Evolutionary conservation across 2,329 filamentous ascomycete species (phyloP), one percentile per base, ranked within the genome.

Genomic region (Arthrobotrys conoides): DNA sequence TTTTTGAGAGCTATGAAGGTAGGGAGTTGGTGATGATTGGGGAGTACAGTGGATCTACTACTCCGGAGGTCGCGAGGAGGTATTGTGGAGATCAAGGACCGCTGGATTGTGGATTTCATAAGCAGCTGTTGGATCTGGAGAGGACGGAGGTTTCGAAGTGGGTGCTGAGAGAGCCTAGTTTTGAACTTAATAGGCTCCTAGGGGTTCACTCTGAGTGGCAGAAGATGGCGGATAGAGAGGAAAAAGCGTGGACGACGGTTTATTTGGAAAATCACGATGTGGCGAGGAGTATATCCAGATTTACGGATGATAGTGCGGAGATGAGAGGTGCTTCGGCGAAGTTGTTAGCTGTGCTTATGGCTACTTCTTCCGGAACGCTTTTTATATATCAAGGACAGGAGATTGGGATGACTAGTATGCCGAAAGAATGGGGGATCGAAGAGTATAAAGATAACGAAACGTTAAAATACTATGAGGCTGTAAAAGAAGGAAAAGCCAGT

Each of bases 351-450:
- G 85, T 88, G 9, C 86, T 90, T 76, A 85, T 89, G 75, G 86
- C 85, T 2, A 85, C 89, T 63, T 88, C 90, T 77, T 86, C 88
- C 1, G 90, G 90, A 14, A 91, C 90, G 0, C 86, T 90, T 0
- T 92, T 90, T 81, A 84, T 92, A n/a, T 92, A 91, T 82, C 90
- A 92, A 83, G 90, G 90, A 14, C 89, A 92, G 82, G 90, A 92
- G 83, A 86, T 92, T 44, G 90, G 89, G n/a, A 91, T 91, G 88
- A 86, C 87, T 38, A 91, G 91, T 81, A 86, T 91, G 20, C 90
- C 90, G 1, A 83, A 84, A 9, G 85, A 87, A 2, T 91, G 90
- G 89, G 84, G 84, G 0, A 88, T 91, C 64, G 85, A 89, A 3
- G 88, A 91, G 80, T 94, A 92, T 84, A 89, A 90, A 82, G 91